Base-by-base conservation (phyloP, 2,329 filamentous ascomycete genomes). In the Fusarium sp. region DNA sequence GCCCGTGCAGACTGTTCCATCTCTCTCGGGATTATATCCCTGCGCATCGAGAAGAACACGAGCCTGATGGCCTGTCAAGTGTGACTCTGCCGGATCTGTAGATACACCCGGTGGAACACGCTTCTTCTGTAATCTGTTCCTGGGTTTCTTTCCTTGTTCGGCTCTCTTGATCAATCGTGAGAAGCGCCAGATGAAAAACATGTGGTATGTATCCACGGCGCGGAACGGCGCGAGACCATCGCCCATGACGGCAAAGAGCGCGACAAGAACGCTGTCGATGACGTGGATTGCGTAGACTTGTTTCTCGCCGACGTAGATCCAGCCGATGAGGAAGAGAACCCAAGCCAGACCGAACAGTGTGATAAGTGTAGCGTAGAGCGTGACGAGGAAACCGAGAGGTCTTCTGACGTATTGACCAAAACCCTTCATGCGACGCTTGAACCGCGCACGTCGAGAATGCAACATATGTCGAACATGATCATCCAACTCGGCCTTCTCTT, bases 261-360 rank as follows among this genome's bases (percentile, higher is more conserved):
- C 91, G 10, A 93, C 91, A 17, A 93, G 84, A 32, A 92, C 85
- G 73, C 91, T 90, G 80, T 93, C 91, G 70, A 93, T 92, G 52
- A 93, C 81, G 67, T 93, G 89, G 73, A 92, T 88, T 40, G 88
- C 80, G 69, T 93, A 95, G 6, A 89, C 82, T 78, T 95, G 92
- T 74, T 86, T 85, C 33, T 89, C 88, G 23, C 92, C 93, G 23
- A 95, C 91, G 70, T 94, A 94, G 77, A 96, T 93, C 93, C 93
- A 97, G 50, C 91, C 93, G 78, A 97, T 97, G 59, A 97, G 84
- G 81, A 95, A 96, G n/a, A 97, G 86, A 3, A 97, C 93, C 94
- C 93, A 97, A 0, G 92, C 92, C 15, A 95, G 85, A 76, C 93
- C 93, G 74, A 97, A 97, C 0, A 95, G 84, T 0, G 93, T 96